Percentiles rank a stretch among this genome's conserved stretches.
Conservation (phyloP, 2,329 filamentous ascomycete species). For the Nigrograna mackinnonii region DNA sequence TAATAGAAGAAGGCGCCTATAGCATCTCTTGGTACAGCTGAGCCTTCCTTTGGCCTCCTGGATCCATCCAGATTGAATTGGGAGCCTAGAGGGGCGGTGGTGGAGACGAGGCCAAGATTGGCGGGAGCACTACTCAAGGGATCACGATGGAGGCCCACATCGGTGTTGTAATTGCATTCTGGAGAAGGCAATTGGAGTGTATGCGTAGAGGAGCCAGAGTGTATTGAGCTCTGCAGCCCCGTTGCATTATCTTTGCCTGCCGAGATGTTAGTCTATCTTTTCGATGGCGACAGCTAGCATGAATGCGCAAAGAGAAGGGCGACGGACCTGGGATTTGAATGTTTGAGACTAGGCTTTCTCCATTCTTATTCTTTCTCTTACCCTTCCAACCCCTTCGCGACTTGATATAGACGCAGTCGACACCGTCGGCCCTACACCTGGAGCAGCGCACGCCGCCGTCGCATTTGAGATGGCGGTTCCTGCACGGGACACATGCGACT, state of each 20-base stretch:
- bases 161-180: slow-evolving; percentile 31
- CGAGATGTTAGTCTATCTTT: slow-evolving; percentile 8
- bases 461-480: slow-evolving; percentile 57
- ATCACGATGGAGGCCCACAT: slow-evolving; percentile 19
- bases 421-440: slow-evolving; percentile 49
- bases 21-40: slow-evolving; percentile 31
- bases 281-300: too few relatives aligned
- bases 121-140: slow-evolving; percentile 25
- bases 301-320: too few relatives aligned
- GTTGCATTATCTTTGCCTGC: slow-evolving; percentile 14
- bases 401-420: slow-evolving; percentile 55
- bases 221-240: slow-evolving; percentile 12
- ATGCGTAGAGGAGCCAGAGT: too few relatives aligned
- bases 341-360: slow-evolving; percentile 28
- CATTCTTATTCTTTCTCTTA: slow-evolving; percentile 40
- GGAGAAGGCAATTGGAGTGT: slow-evolving; percentile 30
- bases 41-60: slow-evolving; percentile 30
- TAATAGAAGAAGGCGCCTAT: slow-evolving; percentile 48
- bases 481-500: slow-evolving; percentile 56
- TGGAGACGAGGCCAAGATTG: slow-evolving; percentile 19
- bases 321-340: slow-evolving; percentile 21
- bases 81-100: slow-evolving; percentile 21
- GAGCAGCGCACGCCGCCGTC: slow-evolving; percentile 55
- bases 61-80: slow-evolving; percentile 38
- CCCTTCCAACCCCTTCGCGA: slow-evolving; percentile 56